Conservation (phyloP, 805 yeast genomes). For the Metschnikowia drakensbergensis region DNA sequence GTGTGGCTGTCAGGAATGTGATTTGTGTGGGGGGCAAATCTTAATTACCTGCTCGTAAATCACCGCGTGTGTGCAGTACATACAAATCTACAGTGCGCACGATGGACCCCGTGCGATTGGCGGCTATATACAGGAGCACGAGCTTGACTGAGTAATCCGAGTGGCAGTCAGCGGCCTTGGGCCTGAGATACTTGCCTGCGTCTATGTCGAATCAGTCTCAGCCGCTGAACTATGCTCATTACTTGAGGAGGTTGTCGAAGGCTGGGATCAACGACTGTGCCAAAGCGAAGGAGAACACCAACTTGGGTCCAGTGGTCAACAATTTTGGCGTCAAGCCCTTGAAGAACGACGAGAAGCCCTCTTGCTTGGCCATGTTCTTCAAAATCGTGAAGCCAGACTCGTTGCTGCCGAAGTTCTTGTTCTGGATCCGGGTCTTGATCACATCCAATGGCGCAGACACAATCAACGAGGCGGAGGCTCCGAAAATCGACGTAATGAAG, state of each 20-base stretch:
- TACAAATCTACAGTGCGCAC: too few relatives aligned
- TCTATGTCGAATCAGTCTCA: too few relatives aligned
- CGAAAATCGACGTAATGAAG: slow-evolving; percentile 89
- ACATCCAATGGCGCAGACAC: slow-evolving; percentile 98
- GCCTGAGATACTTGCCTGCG: too few relatives aligned
- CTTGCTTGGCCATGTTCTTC: slow-evolving; percentile 88
- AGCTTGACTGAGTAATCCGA: not conserved
- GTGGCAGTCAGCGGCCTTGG: not conserved
- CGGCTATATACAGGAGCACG: slow-evolving; percentile 9
- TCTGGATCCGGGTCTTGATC: slow-evolving; percentile 97
- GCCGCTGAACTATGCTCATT: not conserved
- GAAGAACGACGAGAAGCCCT: slow-evolving; percentile 87
- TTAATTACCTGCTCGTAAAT: too few relatives aligned
- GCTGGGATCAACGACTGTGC: slow-evolving; percentile 98
- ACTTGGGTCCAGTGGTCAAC: slow-evolving; percentile 96
- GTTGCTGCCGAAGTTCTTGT: slow-evolving; percentile 91
- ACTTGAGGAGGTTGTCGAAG: slow-evolving; percentile 67
- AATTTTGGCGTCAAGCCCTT: slow-evolving; percentile 96
- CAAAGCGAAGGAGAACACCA: slow-evolving; percentile 95
- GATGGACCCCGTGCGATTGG: not conserved
- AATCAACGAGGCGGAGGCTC: slow-evolving; percentile 94
- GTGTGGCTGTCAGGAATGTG: not conserved
- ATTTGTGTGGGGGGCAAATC: not conserved
- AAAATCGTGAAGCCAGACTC: slow-evolving; percentile 90
- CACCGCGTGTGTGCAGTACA: not conserved